Conservation (phyloP, 768 basidiomycete species). For the Serendipita sp. region DNA sequence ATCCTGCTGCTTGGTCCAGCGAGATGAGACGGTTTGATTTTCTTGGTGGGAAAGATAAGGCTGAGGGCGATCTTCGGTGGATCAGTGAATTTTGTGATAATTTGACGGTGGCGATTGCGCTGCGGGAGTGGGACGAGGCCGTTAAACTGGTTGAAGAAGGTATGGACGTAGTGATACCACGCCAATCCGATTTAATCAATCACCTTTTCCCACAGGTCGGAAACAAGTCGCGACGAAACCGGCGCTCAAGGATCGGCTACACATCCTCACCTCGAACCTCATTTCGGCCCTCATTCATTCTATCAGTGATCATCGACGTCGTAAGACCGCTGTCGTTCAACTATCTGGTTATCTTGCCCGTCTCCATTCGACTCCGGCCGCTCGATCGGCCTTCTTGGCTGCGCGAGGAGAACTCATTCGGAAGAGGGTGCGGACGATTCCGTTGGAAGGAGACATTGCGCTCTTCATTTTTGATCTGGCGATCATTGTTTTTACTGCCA, state of each 20-base stretch:
- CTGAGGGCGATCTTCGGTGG: slow-evolving; percentile 73
- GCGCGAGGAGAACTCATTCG: slow-evolving; percentile 63
- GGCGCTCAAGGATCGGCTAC: slow-evolving; percentile 40
- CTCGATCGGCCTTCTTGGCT: slow-evolving; percentile 66
- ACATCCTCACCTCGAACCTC: slow-evolving; percentile 49
- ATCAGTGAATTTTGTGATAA: slow-evolving; percentile 85
- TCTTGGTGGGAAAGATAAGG: slow-evolving; percentile 53
- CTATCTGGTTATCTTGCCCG: slow-evolving; percentile 60
- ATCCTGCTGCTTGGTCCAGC: slow-evolving; percentile 28
- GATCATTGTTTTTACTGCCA: slow-evolving; percentile 79
- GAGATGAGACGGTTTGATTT: slow-evolving; percentile 40
- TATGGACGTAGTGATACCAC: too few species aligned
- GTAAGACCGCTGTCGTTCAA: slow-evolving; percentile 56
- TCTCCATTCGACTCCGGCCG: slow-evolving; percentile 60
- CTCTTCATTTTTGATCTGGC: slow-evolving; percentile 79
- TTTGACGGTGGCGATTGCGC: slow-evolving; percentile 76
- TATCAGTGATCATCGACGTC: slow-evolving; percentile 58
- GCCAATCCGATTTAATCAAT: too few species aligned
- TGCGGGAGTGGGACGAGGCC: slow-evolving; percentile 78
- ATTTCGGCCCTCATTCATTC: slow-evolving; percentile 54
- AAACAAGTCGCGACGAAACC: slow-evolving; percentile 42
- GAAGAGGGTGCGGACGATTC: slow-evolving; percentile 68
- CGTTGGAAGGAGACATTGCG: slow-evolving; percentile 73
- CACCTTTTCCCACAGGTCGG: slow-evolving; percentile 39
- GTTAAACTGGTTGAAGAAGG: slow-evolving; percentile 77